Evolutionary conservation across 805 yeast species (phyloP), one percentile per base, ranked within the genome.

Genomic region (Maudiozyma barnettii): DNA sequence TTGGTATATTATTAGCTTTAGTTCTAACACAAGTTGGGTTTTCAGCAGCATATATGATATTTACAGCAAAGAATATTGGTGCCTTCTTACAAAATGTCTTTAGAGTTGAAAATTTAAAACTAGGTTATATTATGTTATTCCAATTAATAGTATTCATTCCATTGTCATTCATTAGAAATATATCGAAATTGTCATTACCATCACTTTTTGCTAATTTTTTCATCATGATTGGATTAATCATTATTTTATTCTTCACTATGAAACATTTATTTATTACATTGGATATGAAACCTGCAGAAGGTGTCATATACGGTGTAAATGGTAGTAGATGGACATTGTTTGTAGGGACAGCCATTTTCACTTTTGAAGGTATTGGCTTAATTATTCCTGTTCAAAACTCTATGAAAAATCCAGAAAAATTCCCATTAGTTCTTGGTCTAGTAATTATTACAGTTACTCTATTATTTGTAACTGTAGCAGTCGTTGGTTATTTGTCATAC

Each of bases 291-390:
- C 81, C 59, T 0, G 80, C 80, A 1, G 70, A 69, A 8, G 79
- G 76, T 2, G 70, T 84, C 30, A 69, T 70, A 20, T 63, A 65
- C 44, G 60, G 65, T 31, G 75, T 84, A 65, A 84, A 84, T 61
- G 51, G 68, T 29, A 69, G 73, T 4, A 73, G 73, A 44, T 84
- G 86, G 73, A 78, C 91, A 0, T 65, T 85, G 43, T 84, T 84
- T 58, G 79, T 84, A 44, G 95, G 95, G 8, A 86, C 85, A 6
- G 90, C 91, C 2, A 84, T 85, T 29, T 85, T 85, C 69, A 88
- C 93, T n/a, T 85, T 84, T 59, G 95, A 85, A 66, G 95, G 95
- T 1, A 84, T 85, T 48, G 93, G 95, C 0, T 69, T 85, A 42
- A 82, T 85, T 44, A 81, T 85, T 21, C 95, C 95, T 0, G 82